These are phyloP conservation scores for Bipolaris sorokiniana DNA, from an alignment of 2,329 filamentous ascomycete species.

Conservation along the genomic window DNA sequence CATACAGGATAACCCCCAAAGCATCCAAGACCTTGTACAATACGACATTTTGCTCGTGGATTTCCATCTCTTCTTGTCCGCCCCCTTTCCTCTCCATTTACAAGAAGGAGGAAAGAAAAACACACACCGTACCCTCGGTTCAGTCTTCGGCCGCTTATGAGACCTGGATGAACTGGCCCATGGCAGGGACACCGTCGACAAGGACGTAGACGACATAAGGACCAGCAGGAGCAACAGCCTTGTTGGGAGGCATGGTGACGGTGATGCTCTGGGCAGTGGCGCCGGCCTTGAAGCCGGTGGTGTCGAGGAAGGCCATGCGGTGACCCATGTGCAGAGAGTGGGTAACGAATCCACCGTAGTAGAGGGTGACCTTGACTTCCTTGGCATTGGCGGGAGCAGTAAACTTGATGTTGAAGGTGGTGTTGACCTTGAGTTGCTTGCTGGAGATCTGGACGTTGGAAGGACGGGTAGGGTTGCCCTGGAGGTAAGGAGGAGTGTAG, in stretches of 20 bases:
- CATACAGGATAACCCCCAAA: too few relatives aligned
- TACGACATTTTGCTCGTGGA: too few relatives aligned
- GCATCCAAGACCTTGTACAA: too few relatives aligned
- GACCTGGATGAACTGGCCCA: conserved; percentile 60
- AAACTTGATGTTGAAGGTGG: conserved; percentile 58
- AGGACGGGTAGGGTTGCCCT: conserved; percentile 60
- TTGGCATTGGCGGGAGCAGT: conserved; percentile 52
- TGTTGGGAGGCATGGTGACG: conserved; percentile 62
- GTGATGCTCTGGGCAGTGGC: conserved; percentile 54
- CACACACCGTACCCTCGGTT: too few relatives aligned
- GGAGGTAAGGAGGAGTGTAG: conserved; percentile 66
- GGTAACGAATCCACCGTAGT: conserved; percentile 66
- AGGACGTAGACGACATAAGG: conserved; percentile 67
- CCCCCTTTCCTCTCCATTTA: too few relatives aligned
- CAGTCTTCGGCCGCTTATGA: conserved; percentile 24
- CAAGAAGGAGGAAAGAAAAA: too few relatives aligned
- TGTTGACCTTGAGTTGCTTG: conserved; percentile 52
- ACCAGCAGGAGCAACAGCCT: conserved; percentile 63
- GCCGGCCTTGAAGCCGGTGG: conserved; percentile 54
- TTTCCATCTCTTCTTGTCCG: too few relatives aligned
- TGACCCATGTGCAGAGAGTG: conserved; percentile 68
- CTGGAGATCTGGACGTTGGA: conserved; percentile 55
- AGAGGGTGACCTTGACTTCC: conserved; percentile 58
- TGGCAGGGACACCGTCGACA: conserved; percentile 60
- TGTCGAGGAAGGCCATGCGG: conserved; percentile 62